phyloP scores from a whole-genome alignment of 1,139 yeast species.

The Sugiyamaella neomexicana region DNA sequence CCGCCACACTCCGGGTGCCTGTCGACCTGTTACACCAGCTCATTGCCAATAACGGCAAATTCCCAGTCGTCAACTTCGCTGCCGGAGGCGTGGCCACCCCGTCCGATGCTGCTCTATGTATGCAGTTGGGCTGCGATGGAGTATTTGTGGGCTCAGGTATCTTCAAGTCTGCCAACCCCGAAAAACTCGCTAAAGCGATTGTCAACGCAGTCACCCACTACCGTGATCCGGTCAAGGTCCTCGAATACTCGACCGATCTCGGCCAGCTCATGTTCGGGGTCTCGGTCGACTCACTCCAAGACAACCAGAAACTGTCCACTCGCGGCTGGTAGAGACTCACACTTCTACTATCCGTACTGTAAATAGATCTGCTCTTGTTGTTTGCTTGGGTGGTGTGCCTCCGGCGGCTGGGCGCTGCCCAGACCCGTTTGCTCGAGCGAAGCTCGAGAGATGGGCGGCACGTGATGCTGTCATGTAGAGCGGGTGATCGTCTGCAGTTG shows the following conservation, averaged over 20 bases:
- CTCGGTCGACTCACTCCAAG: slow-evolving; percentile 53
- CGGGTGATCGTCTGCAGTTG: no score
- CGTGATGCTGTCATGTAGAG: no score
- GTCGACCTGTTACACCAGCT: slow-evolving; percentile 50
- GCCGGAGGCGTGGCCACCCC: slow-evolving; percentile 94
- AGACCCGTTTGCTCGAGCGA: slow-evolving; percentile 2
- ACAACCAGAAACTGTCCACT: slow-evolving; percentile 45
- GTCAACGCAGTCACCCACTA: slow-evolving; percentile 80
- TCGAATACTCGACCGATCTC: slow-evolving; percentile 71
- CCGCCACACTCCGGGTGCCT: slow-evolving; percentile 64
- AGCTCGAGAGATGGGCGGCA: not conserved
- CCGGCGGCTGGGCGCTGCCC: no score
- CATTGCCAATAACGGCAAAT: slow-evolving; percentile 56
- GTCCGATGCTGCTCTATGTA: slow-evolving; percentile 83
- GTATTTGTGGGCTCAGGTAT: slow-evolving; percentile 91
- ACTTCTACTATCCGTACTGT: not conserved
- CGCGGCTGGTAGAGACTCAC: slow-evolving; percentile 51
- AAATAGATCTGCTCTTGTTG: not conserved
- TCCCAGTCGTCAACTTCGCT: slow-evolving; percentile 85
- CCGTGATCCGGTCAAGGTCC: slow-evolving; percentile 61
- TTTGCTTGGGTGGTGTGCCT: not conserved
- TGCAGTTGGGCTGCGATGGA: slow-evolving; percentile 92
- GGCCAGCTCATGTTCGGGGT: slow-evolving; percentile 78
- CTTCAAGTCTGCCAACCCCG: slow-evolving; percentile 75
- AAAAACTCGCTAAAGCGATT: slow-evolving; percentile 72